These are phyloP conservation scores for Laburnicola sp. DNA, from an alignment of 2,329 filamentous ascomycete genomes.

Conservation along the genomic window DNA sequence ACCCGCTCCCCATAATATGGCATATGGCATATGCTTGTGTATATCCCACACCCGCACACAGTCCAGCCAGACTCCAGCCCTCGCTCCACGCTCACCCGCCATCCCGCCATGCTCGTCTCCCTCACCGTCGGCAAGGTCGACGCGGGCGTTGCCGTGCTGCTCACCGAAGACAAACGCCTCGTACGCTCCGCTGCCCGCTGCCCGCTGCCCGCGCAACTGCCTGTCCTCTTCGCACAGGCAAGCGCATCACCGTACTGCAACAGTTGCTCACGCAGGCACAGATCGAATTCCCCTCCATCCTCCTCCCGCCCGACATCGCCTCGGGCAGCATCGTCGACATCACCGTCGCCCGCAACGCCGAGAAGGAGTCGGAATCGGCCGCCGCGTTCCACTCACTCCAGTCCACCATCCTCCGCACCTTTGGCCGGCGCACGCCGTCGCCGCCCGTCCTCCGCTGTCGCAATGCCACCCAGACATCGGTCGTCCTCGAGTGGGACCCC, in stretches of 20 bases:
- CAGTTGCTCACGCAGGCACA: conserved; percentile 48
- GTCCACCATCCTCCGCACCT: conserved; percentile 81
- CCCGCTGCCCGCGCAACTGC: conserved; percentile 17
- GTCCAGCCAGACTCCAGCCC: conserved; percentile 1
- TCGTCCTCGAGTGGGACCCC: conserved; percentile 97
- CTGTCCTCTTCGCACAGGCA: conserved; percentile 16
- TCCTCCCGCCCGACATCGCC: conserved; percentile 91
- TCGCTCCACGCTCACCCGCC: background rate
- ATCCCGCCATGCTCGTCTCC: conserved; percentile 80
- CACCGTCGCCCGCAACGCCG: conserved; percentile 83
- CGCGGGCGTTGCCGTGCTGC: conserved; percentile 92
- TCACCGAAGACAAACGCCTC: conserved; percentile 95
- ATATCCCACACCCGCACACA: background rate
- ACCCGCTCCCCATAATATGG: background rate
- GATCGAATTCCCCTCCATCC: conserved; percentile 98
- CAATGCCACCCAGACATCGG: conserved; percentile 97
- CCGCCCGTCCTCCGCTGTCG: conserved; percentile 83
- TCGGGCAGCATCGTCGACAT: conserved; percentile 98
- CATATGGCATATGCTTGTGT: background rate
- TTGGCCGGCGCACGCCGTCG: conserved; percentile 77
- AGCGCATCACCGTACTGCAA: conserved; percentile 25
- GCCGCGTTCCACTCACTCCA: conserved; percentile 83
- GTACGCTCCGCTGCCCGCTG: conserved; percentile 56
- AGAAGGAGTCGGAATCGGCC: conserved; percentile 74
- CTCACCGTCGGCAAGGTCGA: conserved; percentile 99